phyloP scores from a whole-genome alignment of 805 yeast genomes.

The Candida hispaniensis region DNA sequence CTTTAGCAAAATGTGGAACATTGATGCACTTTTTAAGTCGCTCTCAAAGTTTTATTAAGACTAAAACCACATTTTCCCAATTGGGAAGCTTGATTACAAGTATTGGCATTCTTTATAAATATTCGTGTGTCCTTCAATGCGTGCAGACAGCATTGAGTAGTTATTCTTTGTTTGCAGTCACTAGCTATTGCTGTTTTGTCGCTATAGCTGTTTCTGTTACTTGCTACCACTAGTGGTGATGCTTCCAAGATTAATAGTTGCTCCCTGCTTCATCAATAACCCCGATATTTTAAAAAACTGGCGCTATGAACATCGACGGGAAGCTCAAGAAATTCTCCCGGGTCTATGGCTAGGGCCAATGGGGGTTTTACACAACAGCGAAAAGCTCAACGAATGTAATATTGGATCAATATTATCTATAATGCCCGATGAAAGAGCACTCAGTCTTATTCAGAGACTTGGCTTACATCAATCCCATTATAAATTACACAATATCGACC shows the following conservation, averaged over 20 bases:
- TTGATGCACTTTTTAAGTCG: too few relatives aligned
- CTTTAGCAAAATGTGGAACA: too few relatives aligned
- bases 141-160: too few relatives aligned
- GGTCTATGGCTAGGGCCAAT: conserved; percentile 40
- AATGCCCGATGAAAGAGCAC: conserved; percentile 14
- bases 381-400: conserved; percentile 32
- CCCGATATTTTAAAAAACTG: conserved; percentile 24
- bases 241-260: conserved; percentile 22
- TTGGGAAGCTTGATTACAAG: too few relatives aligned
- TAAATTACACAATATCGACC: conserved; percentile 10
- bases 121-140: too few relatives aligned
- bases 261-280: conserved; percentile 25
- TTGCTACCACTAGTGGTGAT: background rate
- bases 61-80: too few relatives aligned
- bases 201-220: conserved; percentile 2
- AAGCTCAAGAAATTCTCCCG: conserved; percentile 35
- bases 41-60: too few relatives aligned
- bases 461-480: background rate
- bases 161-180: too few relatives aligned
- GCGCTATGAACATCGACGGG: conserved; percentile 27
- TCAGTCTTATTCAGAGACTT: conserved; percentile 4
- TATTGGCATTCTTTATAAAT: too few relatives aligned
- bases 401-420: conserved; percentile 24
- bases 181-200: too few relatives aligned
- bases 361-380: conserved; percentile 33